Conservation (phyloP, 1,139 yeast species). For the Tardiomyces digboiensis region DNA sequence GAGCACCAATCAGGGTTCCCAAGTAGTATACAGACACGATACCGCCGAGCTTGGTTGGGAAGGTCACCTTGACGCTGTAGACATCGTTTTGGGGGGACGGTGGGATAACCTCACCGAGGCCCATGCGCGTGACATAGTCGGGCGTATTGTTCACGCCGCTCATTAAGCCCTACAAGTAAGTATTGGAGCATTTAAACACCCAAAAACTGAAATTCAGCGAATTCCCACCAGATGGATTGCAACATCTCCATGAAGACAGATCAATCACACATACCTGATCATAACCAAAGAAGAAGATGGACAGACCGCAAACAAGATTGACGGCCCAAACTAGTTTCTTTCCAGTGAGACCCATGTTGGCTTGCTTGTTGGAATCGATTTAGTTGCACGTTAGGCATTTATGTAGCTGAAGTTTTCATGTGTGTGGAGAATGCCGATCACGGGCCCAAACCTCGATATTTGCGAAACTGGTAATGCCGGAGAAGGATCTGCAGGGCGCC, state of each 20-base stretch:
- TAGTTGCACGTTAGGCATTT: too few species aligned
- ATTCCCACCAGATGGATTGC: too few species aligned
- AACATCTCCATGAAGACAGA: too few species aligned
- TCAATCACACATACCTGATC: conserved; percentile 30
- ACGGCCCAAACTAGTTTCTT: conserved; percentile 6
- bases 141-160: conserved; percentile 39
- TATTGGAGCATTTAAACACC: background rate
- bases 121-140: conserved; percentile 25
- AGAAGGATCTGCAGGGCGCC: too few species aligned
- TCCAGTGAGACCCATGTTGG: conserved; percentile 7
- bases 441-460: too few species aligned
- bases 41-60: conserved; percentile 34
- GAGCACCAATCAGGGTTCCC: conserved; percentile 29
- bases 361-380: too few species aligned
- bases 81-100: conserved; percentile 11
- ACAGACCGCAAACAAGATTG: conserved; percentile 14
- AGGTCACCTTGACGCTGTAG: conserved; percentile 19
- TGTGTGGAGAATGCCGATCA: too few species aligned
- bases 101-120: conserved; percentile 17
- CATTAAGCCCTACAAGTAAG: conserved; percentile 35
- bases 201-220: too few species aligned
- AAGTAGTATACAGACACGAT: conserved; percentile 31
- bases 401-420: too few species aligned
- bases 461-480: too few species aligned
- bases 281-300: conserved; percentile 41